Evolutionary conservation across 108 stramenopile genomes (phyloP).

Genomic region (Cyclotella sp.): DNA sequence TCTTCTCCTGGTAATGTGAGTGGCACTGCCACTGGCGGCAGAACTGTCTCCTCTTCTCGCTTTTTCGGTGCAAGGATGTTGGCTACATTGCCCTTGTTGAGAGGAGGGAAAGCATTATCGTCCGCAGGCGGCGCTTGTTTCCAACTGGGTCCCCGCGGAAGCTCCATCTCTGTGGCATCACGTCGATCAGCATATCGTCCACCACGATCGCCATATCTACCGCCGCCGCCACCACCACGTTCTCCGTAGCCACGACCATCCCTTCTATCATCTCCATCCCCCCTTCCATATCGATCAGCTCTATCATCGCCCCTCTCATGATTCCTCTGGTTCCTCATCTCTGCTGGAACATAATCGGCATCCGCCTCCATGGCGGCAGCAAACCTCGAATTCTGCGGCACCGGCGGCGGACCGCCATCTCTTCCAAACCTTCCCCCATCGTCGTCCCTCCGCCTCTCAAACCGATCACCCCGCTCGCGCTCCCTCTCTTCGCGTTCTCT

Average conservation of each 20-base stretch:
- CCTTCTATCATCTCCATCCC: background rate
- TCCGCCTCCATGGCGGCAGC: conserved; percentile 48
- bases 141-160: conserved; percentile 52
- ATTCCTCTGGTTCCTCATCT: conserved; percentile 46
- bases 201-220: conserved; percentile 28
- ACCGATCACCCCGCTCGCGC: conserved; percentile 41
- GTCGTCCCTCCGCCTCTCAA: conserved; percentile 40
- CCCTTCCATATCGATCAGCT: conserved; percentile 2
- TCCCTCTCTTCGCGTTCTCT: conserved; percentile 31
- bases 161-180: conserved; percentile 34
- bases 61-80: conserved; percentile 47
- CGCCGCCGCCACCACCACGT: conserved; percentile 32
- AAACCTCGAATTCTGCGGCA: conserved; percentile 51
- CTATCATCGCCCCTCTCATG: conserved; percentile 11
- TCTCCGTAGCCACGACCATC: conserved; percentile 31
- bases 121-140: conserved; percentile 12
- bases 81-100: conserved; percentile 30
- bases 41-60: conserved; percentile 30
- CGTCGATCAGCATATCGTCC: conserved; percentile 35
- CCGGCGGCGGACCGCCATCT: conserved; percentile 62
- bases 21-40: conserved; percentile 61
- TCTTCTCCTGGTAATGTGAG: conserved; percentile 52
- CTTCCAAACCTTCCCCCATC: conserved; percentile 22
- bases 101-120: conserved; percentile 32
- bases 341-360: conserved; percentile 56